Base-by-base conservation (phyloP, 345 rosid species). In the Syzygium aqueum region DNA sequence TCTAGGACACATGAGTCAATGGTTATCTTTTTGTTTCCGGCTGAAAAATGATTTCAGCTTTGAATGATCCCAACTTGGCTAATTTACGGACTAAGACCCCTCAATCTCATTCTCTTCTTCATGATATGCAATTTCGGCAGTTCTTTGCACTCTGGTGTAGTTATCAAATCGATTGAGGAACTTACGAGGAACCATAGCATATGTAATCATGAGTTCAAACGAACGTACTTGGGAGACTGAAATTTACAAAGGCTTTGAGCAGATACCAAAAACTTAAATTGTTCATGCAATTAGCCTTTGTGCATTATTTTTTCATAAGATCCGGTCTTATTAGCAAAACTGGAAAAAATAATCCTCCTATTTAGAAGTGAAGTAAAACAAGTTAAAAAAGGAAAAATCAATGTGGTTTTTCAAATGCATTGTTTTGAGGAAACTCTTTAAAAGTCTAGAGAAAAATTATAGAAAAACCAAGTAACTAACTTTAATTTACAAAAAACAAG, bases 141-240 rank as follows among this genome's bases (percentile, higher is more conserved):
- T 63, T 63, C 1, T 61, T 0, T n/a, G 33, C 0, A 8, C 8
- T 13, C 17, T 61, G 0, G 17, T 13, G 33, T 13, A 13, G 14
- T 61, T 59, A 0, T 2, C 17, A 27, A 13, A 61, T 61, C 2
- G 8, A n/a, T n/a, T 27, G 19, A 61, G 33, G 8, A n/a, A 61
- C 9, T 61, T n/a, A n/a, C 13, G 67, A 61, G 67, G 67, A 27
- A 61, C 67, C 1, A 12, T 12, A 27, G 30, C 30, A 11, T 27
- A 5, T 5, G 11, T 59, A 11, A 59, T 14, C 12, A n/a, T 28
- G 19, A 63, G 2, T 63, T 28, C 37, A 63, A n/a, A 63, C 0
- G 3, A 30, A 15, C 16, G 22, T 30, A 65, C 77, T 30, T 30
- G 22, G 5, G 77, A 65, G 77, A 65, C 77, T 28, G 16, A 65